These are phyloP conservation scores for Diaporthe ilicicola DNA, from an alignment of 2,329 filamentous ascomycete species.

Conservation along the genomic window DNA sequence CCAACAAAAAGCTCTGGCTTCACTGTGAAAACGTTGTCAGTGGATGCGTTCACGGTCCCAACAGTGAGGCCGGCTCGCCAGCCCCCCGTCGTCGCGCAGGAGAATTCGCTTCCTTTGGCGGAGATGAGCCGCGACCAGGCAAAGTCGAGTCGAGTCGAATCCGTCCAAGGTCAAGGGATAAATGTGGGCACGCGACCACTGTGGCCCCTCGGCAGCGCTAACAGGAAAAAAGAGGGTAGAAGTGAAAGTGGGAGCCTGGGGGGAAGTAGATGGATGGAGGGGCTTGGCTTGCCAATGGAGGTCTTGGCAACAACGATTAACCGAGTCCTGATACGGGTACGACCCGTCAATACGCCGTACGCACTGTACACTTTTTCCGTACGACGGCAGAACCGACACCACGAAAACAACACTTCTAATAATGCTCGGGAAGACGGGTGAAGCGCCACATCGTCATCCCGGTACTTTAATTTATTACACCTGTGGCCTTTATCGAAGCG, in stretches of 20 bases:
- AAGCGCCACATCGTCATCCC: background rate
- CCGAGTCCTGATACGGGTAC: background rate
- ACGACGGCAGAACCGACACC: background rate
- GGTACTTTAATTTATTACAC: background rate
- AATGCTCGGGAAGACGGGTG: no score
- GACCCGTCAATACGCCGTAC: background rate
- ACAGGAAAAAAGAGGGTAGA: background rate
- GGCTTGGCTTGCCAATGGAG: background rate
- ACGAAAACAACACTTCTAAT: background rate
- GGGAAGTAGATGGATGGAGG: background rate
- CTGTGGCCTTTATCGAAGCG: background rate
- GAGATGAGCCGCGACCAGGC: slow-evolving; percentile 21
- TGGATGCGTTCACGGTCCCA: background rate
- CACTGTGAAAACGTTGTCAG: background rate
- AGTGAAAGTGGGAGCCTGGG: background rate
- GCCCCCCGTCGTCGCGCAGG: background rate
- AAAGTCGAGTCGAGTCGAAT: background rate
- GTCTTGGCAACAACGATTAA: background rate
- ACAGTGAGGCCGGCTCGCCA: background rate
- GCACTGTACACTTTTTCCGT: background rate
- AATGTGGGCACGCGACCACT: slow-evolving; percentile 15
- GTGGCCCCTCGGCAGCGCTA: slow-evolving; percentile 9
- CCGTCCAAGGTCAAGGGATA: background rate
- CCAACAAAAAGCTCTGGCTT: background rate
- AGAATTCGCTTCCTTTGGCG: background rate